Percentiles rank a stretch among this genome's conserved stretches.
Evolutionary conservation across 805 yeast species (phyloP).

Genomic region (Saccharomycopsis guyanensis): DNA sequence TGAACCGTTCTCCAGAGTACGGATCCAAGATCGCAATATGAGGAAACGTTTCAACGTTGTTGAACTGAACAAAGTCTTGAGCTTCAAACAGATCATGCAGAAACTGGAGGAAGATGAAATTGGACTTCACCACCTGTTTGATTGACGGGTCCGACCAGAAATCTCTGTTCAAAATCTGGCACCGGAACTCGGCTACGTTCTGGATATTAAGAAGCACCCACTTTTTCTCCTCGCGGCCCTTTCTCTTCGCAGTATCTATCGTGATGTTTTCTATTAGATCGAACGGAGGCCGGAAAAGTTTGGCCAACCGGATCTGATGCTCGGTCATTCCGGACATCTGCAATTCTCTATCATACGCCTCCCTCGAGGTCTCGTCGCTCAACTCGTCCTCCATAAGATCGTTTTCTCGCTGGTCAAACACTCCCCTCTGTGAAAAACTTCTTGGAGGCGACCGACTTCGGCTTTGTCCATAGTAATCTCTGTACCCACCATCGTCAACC

Average conservation of each 20-base stretch:
- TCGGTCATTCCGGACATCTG: conserved; percentile 14
- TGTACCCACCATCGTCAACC: conserved; percentile 9
- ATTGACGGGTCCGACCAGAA: conserved; percentile 73
- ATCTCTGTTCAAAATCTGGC: conserved; percentile 88
- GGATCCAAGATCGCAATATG: conserved; percentile 93
- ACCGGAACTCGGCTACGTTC: conserved; percentile 74
- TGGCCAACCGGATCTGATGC: conserved; percentile 65
- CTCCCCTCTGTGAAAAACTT: conserved; percentile 21
- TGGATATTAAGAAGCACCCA: conserved; percentile 90
- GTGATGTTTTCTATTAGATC: conserved; percentile 66
- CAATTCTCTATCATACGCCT: conserved; percentile 29
- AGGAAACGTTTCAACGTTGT: conserved; percentile 45
- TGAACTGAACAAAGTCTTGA: conserved; percentile 52
- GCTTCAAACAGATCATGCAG: conserved; percentile 75
- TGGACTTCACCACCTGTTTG: conserved; percentile 52
- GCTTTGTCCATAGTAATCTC: not conserved
- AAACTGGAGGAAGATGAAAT: conserved; percentile 82
- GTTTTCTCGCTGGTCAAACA: conserved; percentile 32
- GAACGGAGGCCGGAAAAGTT: conserved; percentile 87
- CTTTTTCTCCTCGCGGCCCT: conserved; percentile 56
- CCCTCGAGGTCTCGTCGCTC: conserved; percentile 30
- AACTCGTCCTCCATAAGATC: conserved; percentile 33
- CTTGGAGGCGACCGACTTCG: not conserved
- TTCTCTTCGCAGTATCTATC: conserved; percentile 63
- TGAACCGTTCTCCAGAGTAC: conserved; percentile 85